These are phyloP conservation scores for Naganishia friedmannii DNA, from an alignment of 768 basidiomycete genomes.

Conservation along the genomic window DNA sequence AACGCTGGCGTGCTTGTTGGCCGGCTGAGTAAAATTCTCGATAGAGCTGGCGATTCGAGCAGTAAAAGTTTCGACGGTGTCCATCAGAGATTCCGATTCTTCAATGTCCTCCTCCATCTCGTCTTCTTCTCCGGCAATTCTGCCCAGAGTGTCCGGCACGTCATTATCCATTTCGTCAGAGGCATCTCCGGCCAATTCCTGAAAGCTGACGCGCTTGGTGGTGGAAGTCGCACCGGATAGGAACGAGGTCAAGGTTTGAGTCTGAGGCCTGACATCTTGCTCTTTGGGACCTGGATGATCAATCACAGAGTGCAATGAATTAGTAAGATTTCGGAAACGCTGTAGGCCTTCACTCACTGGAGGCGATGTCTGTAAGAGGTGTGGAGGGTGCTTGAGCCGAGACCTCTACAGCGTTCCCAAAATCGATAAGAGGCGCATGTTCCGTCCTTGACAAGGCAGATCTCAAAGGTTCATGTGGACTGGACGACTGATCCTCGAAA, in stretches of 20 bases:
- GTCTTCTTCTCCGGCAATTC: conserved; percentile 26
- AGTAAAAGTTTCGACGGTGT: conserved; percentile 3
- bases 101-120: conserved; percentile 28
- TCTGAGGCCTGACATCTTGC: not conserved
- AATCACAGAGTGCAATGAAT: not conserved
- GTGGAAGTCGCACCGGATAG: not conserved
- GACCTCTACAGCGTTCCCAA: not conserved
- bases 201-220: conserved; percentile 12
- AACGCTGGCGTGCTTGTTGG: not conserved
- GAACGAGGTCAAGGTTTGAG: conserved; percentile 1
- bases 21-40: conserved; percentile 5
- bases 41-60: conserved; percentile 10
- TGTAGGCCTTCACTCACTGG: not conserved
- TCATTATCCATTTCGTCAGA: conserved; percentile 23
- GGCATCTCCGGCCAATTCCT: not conserved
- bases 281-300: not conserved
- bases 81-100: conserved; percentile 28
- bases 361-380: not conserved
- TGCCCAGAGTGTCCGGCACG: conserved; percentile 8
- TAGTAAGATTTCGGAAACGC: too few relatives aligned
- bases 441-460: conserved; percentile 1
- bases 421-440: not conserved
- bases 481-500: conserved; percentile 16
- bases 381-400: not conserved
- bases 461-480: conserved; percentile 10